Percentiles rank a stretch among this genome's conserved stretches.
Evolutionary conservation across 441 rosid species (phyloP).

Genomic region (Pelargonium citronellum): DNA sequence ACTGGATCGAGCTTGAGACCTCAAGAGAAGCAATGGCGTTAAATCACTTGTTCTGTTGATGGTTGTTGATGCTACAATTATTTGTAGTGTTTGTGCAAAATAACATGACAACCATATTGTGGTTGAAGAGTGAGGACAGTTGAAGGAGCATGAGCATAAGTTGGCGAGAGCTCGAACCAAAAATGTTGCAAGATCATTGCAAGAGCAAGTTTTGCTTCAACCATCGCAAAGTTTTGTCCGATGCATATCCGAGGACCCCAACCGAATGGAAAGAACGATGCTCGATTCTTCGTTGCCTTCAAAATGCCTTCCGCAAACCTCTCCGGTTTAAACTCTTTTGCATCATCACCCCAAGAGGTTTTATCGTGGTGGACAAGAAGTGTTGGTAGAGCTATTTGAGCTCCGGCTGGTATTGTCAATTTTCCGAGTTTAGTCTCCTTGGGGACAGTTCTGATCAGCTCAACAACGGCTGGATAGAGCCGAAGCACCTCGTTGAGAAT

Average conservation of each 20-base stretch:
- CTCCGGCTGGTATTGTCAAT: constrained; percentile 28
- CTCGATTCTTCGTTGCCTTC: constrained; percentile 38
- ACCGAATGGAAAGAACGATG: constrained; percentile 35
- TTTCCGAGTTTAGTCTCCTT: constrained; percentile 36
- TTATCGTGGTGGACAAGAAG: constrained; percentile 36
- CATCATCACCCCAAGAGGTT: constrained; percentile 43
- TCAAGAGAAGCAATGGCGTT: no score
- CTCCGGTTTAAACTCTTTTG: constrained; percentile 38
- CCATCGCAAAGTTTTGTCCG: constrained; percentile 34
- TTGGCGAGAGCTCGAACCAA: constrained; percentile 38
- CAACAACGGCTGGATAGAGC: constrained; percentile 27
- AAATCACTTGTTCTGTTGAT: no score
- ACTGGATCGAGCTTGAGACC: no score
- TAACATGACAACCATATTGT: constrained; percentile 36
- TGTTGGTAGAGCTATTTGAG: constrained; percentile 24
- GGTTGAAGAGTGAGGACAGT: constrained; percentile 27
- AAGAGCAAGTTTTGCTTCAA: constrained; percentile 43
- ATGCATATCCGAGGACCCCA: constrained; percentile 52
- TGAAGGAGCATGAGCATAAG: constrained; percentile 39
- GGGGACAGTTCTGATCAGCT: constrained; percentile 15
- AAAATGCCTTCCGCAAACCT: constrained; percentile 43
- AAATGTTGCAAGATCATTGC: constrained; percentile 32
- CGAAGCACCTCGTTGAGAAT: constrained; percentile 40
- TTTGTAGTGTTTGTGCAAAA: constrained; percentile 25
- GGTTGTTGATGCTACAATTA: no score